Conservation (phyloP, 345 rosid genomes). For the Viola odorata region DNA sequence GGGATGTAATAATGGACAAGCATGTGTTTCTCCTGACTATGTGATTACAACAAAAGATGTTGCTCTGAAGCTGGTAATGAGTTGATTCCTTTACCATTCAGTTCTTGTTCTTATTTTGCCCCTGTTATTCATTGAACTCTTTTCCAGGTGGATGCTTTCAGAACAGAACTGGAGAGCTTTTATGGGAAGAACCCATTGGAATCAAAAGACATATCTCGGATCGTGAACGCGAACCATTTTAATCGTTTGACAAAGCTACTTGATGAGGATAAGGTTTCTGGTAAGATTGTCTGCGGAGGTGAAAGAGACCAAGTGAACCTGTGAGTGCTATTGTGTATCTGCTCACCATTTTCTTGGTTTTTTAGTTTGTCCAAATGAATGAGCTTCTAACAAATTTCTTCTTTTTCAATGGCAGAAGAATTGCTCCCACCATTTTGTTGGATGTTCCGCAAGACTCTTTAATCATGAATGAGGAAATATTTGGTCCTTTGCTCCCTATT, state of each 20-base stretch:
- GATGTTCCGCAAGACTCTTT: conserved; percentile 69
- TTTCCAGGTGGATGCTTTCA: conserved; percentile 55
- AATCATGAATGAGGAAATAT: conserved; percentile 89
- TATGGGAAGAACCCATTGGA: conserved; percentile 73
- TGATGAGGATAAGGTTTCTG: conserved; percentile 82
- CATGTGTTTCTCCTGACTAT: conserved; percentile 87
- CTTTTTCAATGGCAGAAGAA: conserved; percentile 43
- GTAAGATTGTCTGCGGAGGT: conserved; percentile 76
- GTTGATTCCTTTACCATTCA: conserved; percentile 10
- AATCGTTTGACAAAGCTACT: conserved; percentile 61
- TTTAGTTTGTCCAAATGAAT: not conserved
- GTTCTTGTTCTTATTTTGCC: not conserved
- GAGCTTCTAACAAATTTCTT: not conserved
- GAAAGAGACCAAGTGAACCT: conserved; percentile 55
- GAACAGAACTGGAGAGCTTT: conserved; percentile 55
- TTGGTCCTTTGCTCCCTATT: conserved; percentile 95
- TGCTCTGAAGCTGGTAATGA: conserved; percentile 69
- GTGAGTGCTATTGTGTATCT: conserved; percentile 42
- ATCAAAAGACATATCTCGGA: conserved; percentile 77
- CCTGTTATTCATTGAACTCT: conserved; percentile 7
- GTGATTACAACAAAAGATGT: conserved; percentile 61
- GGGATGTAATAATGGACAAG: conserved; percentile 90
- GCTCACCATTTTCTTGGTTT: not conserved
- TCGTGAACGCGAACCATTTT: conserved; percentile 79
- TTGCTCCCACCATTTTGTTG: conserved; percentile 85